Conservation (phyloP, 2,329 filamentous ascomycete genomes). For the Nannizzia gypsea region DNA sequence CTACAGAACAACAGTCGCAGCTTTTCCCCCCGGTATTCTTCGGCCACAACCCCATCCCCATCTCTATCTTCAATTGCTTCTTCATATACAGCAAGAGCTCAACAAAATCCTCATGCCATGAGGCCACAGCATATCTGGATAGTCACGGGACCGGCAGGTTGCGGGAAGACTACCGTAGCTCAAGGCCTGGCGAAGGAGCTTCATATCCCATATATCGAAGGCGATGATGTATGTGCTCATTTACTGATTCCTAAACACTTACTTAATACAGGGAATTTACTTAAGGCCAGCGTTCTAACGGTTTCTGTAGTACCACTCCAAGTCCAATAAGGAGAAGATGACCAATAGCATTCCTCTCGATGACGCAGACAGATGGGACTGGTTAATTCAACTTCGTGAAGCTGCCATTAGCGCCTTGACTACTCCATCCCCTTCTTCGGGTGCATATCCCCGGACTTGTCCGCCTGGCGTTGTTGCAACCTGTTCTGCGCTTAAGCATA, state of each 20-base stretch:
- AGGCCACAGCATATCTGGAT: constrained; percentile 65
- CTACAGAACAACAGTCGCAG: constrained; percentile 1
- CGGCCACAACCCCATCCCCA: not conserved
- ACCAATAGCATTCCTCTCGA: constrained; percentile 67
- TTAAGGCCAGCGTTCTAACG: not conserved
- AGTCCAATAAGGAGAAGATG: constrained; percentile 86
- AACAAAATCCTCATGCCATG: constrained; percentile 13
- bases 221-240: constrained; percentile 54
- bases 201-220: constrained; percentile 60
- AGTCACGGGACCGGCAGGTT: constrained; percentile 66
- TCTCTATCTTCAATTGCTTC: constrained; percentile 9
- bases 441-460: constrained; percentile 23
- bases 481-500: constrained; percentile 90
- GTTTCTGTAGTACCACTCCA: constrained; percentile 34
- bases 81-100: constrained; percentile 12
- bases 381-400: constrained; percentile 69
- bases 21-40: not conserved
- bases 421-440: constrained; percentile 18
- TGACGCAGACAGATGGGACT: constrained; percentile 94
- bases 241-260: not conserved
- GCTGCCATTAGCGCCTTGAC: constrained; percentile 43
- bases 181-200: constrained; percentile 52
- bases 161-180: constrained; percentile 67
- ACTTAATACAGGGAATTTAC: constrained; percentile 3
- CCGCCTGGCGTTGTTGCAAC: constrained; percentile 77